Conservation (phyloP, 2,329 filamentous ascomycete genomes). For the Rugonectria rugulosa region DNA sequence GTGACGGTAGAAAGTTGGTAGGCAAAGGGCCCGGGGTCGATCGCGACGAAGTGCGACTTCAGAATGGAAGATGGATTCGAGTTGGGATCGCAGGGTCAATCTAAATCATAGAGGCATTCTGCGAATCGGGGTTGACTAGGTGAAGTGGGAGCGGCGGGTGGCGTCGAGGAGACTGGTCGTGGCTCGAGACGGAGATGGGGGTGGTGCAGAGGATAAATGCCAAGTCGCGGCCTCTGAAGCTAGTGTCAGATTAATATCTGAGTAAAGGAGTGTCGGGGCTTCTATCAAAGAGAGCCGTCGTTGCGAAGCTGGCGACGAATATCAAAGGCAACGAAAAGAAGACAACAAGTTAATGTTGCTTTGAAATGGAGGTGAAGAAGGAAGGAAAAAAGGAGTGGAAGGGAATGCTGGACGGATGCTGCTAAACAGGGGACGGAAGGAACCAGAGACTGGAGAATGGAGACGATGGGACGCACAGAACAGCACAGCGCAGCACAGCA, state of each 20-base stretch:
- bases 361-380: conserved; percentile 22
- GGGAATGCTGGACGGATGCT: conserved; percentile 25
- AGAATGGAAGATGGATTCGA: conserved; percentile 12
- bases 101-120: conserved; percentile 33
- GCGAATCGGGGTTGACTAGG: conserved; percentile 14
- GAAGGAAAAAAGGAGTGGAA: conserved; percentile 22
- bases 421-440: conserved; percentile 27
- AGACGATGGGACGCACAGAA: too few species aligned
- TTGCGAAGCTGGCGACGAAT: conserved; percentile 14
- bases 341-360: conserved; percentile 19
- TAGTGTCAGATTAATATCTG: conserved; percentile 11
- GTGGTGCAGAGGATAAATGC: conserved; percentile 23
- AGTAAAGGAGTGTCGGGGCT: conserved; percentile 43
- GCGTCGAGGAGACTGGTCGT: conserved; percentile 17
- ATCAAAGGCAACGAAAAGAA: conserved; percentile 9
- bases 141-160: conserved; percentile 7
- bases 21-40: conserved; percentile 10
- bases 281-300: conserved; percentile 48
- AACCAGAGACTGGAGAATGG: too few species aligned
- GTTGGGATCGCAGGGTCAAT: conserved; percentile 7
- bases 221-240: conserved; percentile 15
- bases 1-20: conserved; percentile 1
- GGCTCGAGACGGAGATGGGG: conserved; percentile 12
- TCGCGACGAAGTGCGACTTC: conserved; percentile 8
- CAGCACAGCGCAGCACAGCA: too few species aligned